A percentile compares a stretch with the other conserved stretches of the same genome.
Evolutionary conservation across 257 asterid genomes (phyloP).

Genomic region (Perilla frutescens): DNA sequence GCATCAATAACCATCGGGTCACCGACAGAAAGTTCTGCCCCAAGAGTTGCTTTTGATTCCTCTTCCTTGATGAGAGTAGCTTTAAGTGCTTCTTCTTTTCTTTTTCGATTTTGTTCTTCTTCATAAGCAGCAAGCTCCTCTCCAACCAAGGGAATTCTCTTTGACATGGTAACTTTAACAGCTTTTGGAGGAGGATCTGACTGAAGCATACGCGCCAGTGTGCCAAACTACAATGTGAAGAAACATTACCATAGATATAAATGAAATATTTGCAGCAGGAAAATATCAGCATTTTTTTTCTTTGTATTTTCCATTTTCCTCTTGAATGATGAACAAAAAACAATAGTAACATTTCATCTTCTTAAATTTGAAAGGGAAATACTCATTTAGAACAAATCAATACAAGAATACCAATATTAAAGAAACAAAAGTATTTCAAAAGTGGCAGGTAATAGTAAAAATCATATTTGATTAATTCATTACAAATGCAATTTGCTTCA

Average conservation of each 20-base stretch:
- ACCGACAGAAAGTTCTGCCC: slow-evolving; percentile 54
- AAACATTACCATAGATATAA: slow-evolving; percentile 26
- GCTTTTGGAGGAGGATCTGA: slow-evolving; percentile 99
- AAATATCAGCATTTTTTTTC: slow-evolving; percentile 14
- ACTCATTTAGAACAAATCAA: background rate
- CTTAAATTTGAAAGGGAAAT: background rate
- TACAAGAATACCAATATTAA: background rate
- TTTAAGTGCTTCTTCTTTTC: slow-evolving; percentile 89
- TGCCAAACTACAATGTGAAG: slow-evolving; percentile 71
- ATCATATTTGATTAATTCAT: background rate
- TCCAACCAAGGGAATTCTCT: slow-evolving; percentile 93
- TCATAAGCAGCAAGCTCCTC: slow-evolving; percentile 99
- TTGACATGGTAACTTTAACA: slow-evolving; percentile 94
- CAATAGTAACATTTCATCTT: background rate
- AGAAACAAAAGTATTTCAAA: slow-evolving; percentile 6
- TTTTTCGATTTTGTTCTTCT: slow-evolving; percentile 84
- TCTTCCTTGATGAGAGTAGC: slow-evolving; percentile 88
- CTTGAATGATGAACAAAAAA: background rate
- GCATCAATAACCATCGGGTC: slow-evolving; percentile 88
- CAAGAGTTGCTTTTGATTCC: slow-evolving; percentile 70
- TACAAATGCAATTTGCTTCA: slow-evolving; percentile 10
- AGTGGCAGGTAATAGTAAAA: slow-evolving; percentile 12
- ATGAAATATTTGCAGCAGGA: slow-evolving; percentile 23
- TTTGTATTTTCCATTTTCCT: slow-evolving; percentile 5
- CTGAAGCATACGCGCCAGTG: slow-evolving; percentile 96